Percentiles rank a stretch among this genome's conserved stretches.
Conservation (phyloP, 257 asterid species). For the Solanum sejunctum region DNA sequence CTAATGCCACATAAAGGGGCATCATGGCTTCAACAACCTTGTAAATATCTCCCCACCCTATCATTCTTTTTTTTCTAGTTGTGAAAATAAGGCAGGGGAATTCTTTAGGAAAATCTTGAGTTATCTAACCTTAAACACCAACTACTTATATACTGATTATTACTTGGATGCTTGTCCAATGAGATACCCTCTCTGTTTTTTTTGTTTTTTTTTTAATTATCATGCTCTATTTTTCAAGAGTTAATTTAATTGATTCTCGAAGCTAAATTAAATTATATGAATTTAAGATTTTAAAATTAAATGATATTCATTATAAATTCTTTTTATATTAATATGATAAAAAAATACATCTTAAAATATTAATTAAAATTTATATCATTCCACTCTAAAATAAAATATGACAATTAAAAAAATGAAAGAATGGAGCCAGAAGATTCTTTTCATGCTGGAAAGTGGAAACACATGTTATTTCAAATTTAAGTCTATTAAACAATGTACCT, state of each 20-base stretch:
- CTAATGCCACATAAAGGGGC: conserved; percentile 50
- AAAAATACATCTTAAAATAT: no score
- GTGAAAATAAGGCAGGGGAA: background rate
- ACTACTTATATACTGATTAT: background rate
- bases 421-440: background rate
- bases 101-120: background rate
- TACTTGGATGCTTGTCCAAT: background rate
- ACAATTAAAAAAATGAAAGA: no score
- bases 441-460: background rate
- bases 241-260: no score
- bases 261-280: no score
- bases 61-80: conserved; percentile 14
- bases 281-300: no score
- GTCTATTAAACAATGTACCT: background rate
- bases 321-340: no score
- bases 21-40: conserved; percentile 43
- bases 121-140: background rate
- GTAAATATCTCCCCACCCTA: conserved; percentile 35
- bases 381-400: no score
- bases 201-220: no score
- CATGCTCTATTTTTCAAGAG: no score
- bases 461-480: background rate
- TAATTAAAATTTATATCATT: no score
- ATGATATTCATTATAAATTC: no score
- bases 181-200: background rate